Base-by-base conservation (phyloP, 306 rosid species). In the Biancaea sappan region DNA sequence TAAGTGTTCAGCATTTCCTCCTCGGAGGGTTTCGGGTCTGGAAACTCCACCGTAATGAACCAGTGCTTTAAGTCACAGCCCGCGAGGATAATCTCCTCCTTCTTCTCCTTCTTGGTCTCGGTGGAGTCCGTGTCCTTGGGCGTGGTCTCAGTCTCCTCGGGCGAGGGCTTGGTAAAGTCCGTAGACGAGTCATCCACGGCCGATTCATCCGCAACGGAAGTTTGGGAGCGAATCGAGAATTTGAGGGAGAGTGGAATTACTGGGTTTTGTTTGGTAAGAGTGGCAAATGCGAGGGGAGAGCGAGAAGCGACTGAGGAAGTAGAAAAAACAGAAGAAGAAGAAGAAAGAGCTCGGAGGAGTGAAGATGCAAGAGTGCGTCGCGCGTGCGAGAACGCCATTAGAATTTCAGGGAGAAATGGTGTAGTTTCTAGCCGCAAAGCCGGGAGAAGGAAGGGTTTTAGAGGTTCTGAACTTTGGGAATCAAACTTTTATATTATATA, bases 61-160 rank as follows among this genome's bases (percentile, higher is more conserved):
- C 98, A 91, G 67, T 94, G 98, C 79, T 94, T 92, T 80, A 91
- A 91, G 52, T 94, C 98, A 52, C 98, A 94, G 54, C 98, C 98
- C 77, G 89, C 94, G 4, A 94, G 94, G 37, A 94, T 90, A 75
- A 94, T 88, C 26, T 96, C 89, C 50, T 91, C 97, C 86, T 88
- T 91, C 1, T 94, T 92, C 8, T 1, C 13, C 12, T 13, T 38
- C 37, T 34, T 34, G 37, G n/a, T n/a, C 50, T 5, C 15, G 52
- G 16, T 1, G 7, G 3, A 15, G 93, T 76, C 6, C 6, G 98
- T 86, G 46, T 91, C 97, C 37, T 34, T 34, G 37, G 61, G n/a
- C 34, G 18, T 2, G 3, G 34, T 2, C 3, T 31, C 3, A 31
- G 34, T 31, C 47, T 8, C 15, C 47, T 2, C n/a, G 0, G n/a